Conservation (phyloP, 1,284 basidiomycete species). For the Tetrapyrgos nigripes region DNA sequence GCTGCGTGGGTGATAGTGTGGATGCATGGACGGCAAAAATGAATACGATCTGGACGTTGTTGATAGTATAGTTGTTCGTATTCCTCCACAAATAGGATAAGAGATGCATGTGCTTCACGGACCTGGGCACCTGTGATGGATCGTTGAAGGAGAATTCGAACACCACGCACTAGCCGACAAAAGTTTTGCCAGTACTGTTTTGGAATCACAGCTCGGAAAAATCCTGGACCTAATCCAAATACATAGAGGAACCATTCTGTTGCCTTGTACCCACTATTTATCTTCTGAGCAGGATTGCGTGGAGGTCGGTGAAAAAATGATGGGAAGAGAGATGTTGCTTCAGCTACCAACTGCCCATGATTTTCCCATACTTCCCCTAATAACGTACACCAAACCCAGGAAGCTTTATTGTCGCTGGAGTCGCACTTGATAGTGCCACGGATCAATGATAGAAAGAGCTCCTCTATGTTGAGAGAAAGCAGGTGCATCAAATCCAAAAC, state of each 20-base stretch:
- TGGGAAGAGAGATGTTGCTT: slow-evolving; percentile 35
- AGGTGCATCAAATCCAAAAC: slow-evolving; percentile 46
- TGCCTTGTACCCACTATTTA: slow-evolving; percentile 42
- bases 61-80: slow-evolving; percentile 36
- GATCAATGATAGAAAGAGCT: slow-evolving; percentile 39
- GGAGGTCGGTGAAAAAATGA: slow-evolving; percentile 39
- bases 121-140: slow-evolving; percentile 20
- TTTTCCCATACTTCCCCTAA: slow-evolving; percentile 28
- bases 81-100: slow-evolving; percentile 28
- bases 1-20: slow-evolving; percentile 33
- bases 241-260: slow-evolving; percentile 39
- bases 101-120: slow-evolving; percentile 11
- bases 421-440: slow-evolving; percentile 31
- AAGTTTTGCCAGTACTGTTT: slow-evolving; percentile 28
- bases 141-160: slow-evolving; percentile 29
- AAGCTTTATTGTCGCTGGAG: slow-evolving; percentile 18
- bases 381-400: slow-evolving; percentile 42
- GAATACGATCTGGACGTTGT: slow-evolving; percentile 29
- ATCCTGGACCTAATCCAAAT: slow-evolving; percentile 35
- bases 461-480: slow-evolving; percentile 29
- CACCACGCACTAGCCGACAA: slow-evolving; percentile 29
- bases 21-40: slow-evolving; percentile 37
- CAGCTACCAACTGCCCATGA: slow-evolving; percentile 35
- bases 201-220: slow-evolving; percentile 33
- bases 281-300: slow-evolving; percentile 40